A percentile compares a stretch with the other conserved stretches of the same genome.
Evolutionary conservation across 352 stramenopile genomes (phyloP).

Genomic region (Phytophthora podocarpi): DNA sequence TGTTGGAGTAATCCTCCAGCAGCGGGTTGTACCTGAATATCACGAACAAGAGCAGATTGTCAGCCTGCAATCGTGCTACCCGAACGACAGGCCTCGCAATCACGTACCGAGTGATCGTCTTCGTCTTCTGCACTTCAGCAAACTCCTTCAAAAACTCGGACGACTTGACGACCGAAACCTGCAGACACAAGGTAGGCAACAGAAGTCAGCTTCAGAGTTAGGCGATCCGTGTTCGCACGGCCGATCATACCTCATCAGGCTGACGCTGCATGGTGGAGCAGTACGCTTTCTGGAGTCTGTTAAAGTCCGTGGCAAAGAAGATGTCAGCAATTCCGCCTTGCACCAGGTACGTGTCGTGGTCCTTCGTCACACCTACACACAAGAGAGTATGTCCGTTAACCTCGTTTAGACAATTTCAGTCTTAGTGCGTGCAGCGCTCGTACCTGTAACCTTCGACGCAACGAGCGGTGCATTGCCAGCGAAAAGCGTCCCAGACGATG

Average conservation of each 20-base stretch:
- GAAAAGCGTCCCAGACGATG: constrained; percentile 66
- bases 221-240: background rate
- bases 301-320: constrained; percentile 92
- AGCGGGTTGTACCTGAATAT: constrained; percentile 85
- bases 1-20: constrained; percentile 91
- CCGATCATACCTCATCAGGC: constrained; percentile 45
- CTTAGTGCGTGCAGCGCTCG: background rate
- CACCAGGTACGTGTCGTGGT: constrained; percentile 91
- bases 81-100: background rate
- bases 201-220: background rate
- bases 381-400: background rate
- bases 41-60: background rate
- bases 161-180: constrained; percentile 88
- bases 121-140: constrained; percentile 74
- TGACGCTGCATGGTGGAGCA: constrained; percentile 61
- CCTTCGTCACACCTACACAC: constrained; percentile 61
- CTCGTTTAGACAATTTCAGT: background rate
- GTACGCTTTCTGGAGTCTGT: constrained; percentile 82
- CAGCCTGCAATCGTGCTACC: background rate
- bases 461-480: constrained; percentile 89
- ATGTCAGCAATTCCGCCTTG: constrained; percentile 88
- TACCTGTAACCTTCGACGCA: constrained; percentile 79
- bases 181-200: background rate
- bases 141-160: constrained; percentile 81
- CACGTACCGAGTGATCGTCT: constrained; percentile 79